A percentile compares a stretch with the other conserved stretches of the same genome.
phyloP scores from a whole-genome alignment of 2,329 filamentous ascomycete species.

The Fusarium avenaceum region DNA sequence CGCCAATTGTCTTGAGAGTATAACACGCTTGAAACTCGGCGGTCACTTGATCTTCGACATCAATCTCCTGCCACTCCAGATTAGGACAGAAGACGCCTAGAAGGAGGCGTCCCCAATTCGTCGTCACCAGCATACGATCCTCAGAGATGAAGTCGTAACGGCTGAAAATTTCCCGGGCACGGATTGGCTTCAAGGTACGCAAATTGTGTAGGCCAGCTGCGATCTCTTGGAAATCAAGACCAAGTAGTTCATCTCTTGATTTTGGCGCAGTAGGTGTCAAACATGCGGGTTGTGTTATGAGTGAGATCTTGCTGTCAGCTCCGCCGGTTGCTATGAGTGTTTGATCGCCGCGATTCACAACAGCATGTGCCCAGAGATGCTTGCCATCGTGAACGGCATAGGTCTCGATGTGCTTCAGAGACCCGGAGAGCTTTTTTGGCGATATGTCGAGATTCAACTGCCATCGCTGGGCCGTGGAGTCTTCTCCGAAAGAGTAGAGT shows the following conservation, averaged over 20 bases:
- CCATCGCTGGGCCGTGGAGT: slow-evolving; percentile 83
- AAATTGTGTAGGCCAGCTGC: slow-evolving; percentile 36
- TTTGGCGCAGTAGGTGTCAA: background rate
- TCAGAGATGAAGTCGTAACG: slow-evolving; percentile 74
- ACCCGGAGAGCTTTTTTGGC: slow-evolving; percentile 27
- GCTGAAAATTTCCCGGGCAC: slow-evolving; percentile 65
- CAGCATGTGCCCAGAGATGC: slow-evolving; percentile 85
- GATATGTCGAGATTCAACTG: slow-evolving; percentile 58
- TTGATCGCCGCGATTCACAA: slow-evolving; percentile 50
- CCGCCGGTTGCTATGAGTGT: slow-evolving; percentile 79
- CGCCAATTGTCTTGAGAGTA: slow-evolving; percentile 58
- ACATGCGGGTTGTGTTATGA: slow-evolving; percentile 53
- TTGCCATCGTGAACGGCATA: slow-evolving; percentile 83
- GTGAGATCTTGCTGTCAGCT: slow-evolving; percentile 79
- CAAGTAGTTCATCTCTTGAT: slow-evolving; percentile 27
- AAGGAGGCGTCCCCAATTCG: slow-evolving; percentile 72
- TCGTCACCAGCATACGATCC: slow-evolving; percentile 67
- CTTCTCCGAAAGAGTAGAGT: slow-evolving; percentile 86
- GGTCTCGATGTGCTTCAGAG: slow-evolving; percentile 66
- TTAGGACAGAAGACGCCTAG: slow-evolving; percentile 55
- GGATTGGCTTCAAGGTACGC: slow-evolving; percentile 26
- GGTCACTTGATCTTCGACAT: slow-evolving; percentile 52
- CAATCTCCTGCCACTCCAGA: slow-evolving; percentile 61
- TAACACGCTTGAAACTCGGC: slow-evolving; percentile 62
- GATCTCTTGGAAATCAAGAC: slow-evolving; percentile 54